Evolutionary conservation across 2,329 filamentous ascomycete species (phyloP), one percentile per base, ranked within the genome.

Genomic region (Phyllachora maydis): DNA sequence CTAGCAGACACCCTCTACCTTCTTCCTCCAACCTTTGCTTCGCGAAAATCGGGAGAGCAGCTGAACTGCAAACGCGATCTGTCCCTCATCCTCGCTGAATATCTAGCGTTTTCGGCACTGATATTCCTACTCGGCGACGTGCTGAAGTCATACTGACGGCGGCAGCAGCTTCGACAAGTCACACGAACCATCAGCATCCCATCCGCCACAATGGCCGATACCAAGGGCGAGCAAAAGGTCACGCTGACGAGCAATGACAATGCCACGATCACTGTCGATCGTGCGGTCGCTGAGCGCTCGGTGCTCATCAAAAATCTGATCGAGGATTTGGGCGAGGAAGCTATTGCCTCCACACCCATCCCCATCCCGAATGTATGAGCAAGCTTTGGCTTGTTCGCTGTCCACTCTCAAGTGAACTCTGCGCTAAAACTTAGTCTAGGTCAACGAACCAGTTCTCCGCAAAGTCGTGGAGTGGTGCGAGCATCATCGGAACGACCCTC

Each of bases 391-490:
- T n/a, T n/a, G n/a, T n/a, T n/a, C n/a, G n/a, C n/a, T n/a, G n/a
- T n/a, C n/a, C n/a, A n/a, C n/a, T n/a, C n/a, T n/a, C n/a, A n/a
- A n/a, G n/a, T n/a, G n/a, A n/a, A n/a, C n/a, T n/a, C n/a, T n/a
- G n/a, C n/a, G n/a, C n/a, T n/a, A n/a, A n/a, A n/a, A n/a, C n/a
- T n/a, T n/a, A n/a, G n/a, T n/a, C n/a, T n/a, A n/a, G n/a, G n/a
- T 95, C 36, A 92, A 91, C 46, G 83, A 93, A 46, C 66, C 79
- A 2, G 88, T 98, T 18, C 64, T 98, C 18, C 72, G 74, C 47
- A 98, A 98, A 56, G 88, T 98, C 16, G 73, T 98, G 39, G 88
- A 95, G 51, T 98, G 88, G 88, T 95, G 88, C 57, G 69, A 78
- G 34, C 81, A 93, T 47, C 88, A 98, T 65, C 77, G 78, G 49